Percentiles rank a stretch among this genome's conserved stretches.
Conservation (phyloP, 345 rosid genomes). For the Passiflora organensis region DNA sequence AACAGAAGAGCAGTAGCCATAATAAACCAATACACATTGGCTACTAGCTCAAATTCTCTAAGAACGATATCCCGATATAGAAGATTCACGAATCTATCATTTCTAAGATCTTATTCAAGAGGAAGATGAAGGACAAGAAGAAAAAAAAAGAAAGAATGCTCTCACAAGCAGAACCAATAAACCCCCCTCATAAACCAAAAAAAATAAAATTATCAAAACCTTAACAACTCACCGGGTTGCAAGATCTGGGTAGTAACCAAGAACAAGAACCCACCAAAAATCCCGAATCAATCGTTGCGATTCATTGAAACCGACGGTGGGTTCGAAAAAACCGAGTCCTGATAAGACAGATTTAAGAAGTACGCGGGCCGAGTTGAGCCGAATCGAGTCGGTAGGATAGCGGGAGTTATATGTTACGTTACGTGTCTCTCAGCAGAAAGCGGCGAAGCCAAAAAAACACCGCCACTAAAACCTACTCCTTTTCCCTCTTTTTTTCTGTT, state of each 20-base stretch:
- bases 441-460: not conserved
- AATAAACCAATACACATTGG: not conserved
- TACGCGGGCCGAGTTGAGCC: conserved; percentile 33
- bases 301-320: too few relatives aligned
- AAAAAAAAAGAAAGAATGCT: not conserved
- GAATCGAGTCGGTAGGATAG: not conserved
- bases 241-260: conserved; percentile 27
- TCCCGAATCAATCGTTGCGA: not conserved
- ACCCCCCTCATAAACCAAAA: not conserved
- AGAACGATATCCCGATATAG: not conserved
- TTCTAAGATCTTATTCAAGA: too few relatives aligned
- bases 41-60: conserved; percentile 1
- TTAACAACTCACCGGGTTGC: conserved; percentile 35
- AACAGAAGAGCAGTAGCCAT: not conserved
- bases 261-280: conserved; percentile 2
- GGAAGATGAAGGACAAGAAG: not conserved
- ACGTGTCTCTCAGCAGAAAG: not conserved
- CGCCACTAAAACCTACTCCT: not conserved
- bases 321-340: not conserved
- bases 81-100: not conserved
- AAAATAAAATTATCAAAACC: too few relatives aligned
- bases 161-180: not conserved
- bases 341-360: not conserved
- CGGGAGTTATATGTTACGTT: not conserved
- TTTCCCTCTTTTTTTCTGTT: not conserved